These are phyloP conservation scores for Stygiomarasmius scandens DNA, from an alignment of 1,284 basidiomycete genomes.

Conservation along the genomic window DNA sequence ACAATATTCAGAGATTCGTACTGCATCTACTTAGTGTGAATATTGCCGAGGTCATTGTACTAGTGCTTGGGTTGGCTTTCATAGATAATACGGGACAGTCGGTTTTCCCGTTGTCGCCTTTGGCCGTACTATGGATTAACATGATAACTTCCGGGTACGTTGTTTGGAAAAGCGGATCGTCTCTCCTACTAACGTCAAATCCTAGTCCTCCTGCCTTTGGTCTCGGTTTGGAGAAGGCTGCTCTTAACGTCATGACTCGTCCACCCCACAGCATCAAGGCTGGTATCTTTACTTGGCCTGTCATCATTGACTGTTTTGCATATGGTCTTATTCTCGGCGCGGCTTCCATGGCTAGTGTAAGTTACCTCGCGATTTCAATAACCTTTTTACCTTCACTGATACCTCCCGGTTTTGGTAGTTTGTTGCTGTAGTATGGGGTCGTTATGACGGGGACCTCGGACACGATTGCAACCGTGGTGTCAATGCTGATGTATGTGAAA, in stretches of 20 bases:
- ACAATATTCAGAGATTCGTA: conserved; percentile 47
- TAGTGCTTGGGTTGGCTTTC: conserved; percentile 73
- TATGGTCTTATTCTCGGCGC: conserved; percentile 70
- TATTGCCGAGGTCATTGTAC: conserved; percentile 61
- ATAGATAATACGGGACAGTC: conserved; percentile 53
- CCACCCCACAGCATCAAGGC: conserved; percentile 50
- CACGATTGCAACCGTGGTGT: conserved; percentile 49
- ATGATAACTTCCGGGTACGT: conserved; percentile 35
- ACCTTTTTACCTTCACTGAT: not conserved
- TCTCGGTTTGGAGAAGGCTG: conserved; percentile 60
- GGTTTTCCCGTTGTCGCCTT: conserved; percentile 71
- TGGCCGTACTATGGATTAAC: conserved; percentile 66
- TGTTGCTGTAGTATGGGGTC: conserved; percentile 50
- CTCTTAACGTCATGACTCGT: conserved; percentile 60
- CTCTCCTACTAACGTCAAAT: not conserved
- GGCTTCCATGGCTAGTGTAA: conserved; percentile 5
- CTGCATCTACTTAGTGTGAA: conserved; percentile 52
- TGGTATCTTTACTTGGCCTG: conserved; percentile 53
- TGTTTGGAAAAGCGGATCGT: not conserved
- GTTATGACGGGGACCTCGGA: conserved; percentile 50
- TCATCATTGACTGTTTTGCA: conserved; percentile 57
- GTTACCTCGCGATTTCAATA: not conserved
- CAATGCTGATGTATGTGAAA: conserved; percentile 33
- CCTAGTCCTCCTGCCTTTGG: conserved; percentile 60
- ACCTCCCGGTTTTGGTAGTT: not conserved